Percentiles rank a stretch among this genome's conserved stretches.
These are phyloP conservation scores for Hymenoscyphus repandus DNA, from an alignment of 2,329 filamentous ascomycete genomes.

Conservation along the genomic window DNA sequence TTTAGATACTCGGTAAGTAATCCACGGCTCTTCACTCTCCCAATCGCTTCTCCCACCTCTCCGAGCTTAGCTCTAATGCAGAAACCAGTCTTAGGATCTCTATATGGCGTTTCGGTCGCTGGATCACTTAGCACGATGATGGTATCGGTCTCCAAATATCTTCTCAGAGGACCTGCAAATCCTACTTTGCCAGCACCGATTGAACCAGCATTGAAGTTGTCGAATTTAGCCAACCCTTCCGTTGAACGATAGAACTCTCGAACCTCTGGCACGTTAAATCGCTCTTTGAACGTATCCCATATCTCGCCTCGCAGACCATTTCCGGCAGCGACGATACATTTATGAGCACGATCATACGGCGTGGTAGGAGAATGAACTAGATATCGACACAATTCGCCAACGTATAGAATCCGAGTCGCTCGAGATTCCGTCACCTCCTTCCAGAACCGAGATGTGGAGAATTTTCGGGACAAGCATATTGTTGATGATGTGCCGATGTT, in stretches of 20 bases:
- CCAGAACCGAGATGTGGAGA: slow-evolving; percentile 41
- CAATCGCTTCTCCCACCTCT: slow-evolving; percentile 41
- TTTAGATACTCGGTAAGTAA: slow-evolving; percentile 38
- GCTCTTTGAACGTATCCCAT: slow-evolving; percentile 40
- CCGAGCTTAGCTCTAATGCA: slow-evolving; percentile 34
- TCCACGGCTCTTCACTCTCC: slow-evolving; percentile 35
- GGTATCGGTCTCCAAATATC: slow-evolving; percentile 37
- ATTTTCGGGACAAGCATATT: slow-evolving; percentile 40
- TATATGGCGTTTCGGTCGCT: slow-evolving; percentile 33
- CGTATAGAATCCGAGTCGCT: slow-evolving; percentile 40
- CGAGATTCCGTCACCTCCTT: slow-evolving; percentile 38
- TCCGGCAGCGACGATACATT: slow-evolving; percentile 39
- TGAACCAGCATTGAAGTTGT: slow-evolving; percentile 37
- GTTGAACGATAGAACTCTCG: slow-evolving; percentile 44
- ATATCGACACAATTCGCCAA: slow-evolving; percentile 45
- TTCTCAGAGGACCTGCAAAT: slow-evolving; percentile 37
- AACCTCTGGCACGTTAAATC: slow-evolving; percentile 40
- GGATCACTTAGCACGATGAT: slow-evolving; percentile 37
- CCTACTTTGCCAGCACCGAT: slow-evolving; percentile 40
- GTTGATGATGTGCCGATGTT: slow-evolving; percentile 36
- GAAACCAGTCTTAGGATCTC: slow-evolving; percentile 40
- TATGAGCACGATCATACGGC: slow-evolving; percentile 40
- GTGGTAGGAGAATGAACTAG: slow-evolving; percentile 39
- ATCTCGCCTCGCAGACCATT: slow-evolving; percentile 44
- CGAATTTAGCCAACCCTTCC: slow-evolving; percentile 40